Conservation (phyloP, 768 basidiomycete species). For the Lactarius akahatsu region DNA sequence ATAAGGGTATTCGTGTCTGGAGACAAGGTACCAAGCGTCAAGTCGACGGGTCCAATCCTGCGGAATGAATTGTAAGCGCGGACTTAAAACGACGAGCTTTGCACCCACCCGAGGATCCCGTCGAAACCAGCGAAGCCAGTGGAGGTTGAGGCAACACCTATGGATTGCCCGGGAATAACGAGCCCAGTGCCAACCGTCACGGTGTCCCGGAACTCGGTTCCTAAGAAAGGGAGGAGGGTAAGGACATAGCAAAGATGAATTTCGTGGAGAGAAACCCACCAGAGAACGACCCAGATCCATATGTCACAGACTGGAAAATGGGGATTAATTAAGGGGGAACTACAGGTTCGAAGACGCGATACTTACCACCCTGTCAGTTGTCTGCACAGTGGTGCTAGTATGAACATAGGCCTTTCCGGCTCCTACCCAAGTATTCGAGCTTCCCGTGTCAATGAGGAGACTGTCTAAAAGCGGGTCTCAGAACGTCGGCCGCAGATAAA, state of each 20-base stretch:
- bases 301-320: slow-evolving; percentile 11
- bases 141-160: slow-evolving; percentile 39
- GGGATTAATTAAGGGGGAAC: background rate
- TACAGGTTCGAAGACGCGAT: background rate
- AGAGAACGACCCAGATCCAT: slow-evolving; percentile 19
- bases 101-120: slow-evolving; percentile 39
- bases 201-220: background rate
- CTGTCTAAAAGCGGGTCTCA: background rate
- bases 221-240: background rate
- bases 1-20: slow-evolving; percentile 11
- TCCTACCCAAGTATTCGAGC: slow-evolving; percentile 13
- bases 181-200: slow-evolving; percentile 21
- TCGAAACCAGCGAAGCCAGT: slow-evolving; percentile 37
- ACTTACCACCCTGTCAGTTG: slow-evolving; percentile 6
- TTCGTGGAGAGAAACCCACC: slow-evolving; percentile 8
- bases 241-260: background rate
- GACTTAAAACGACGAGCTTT: background rate
- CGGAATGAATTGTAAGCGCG: background rate
- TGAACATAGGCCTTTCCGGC: background rate
- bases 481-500: no score
- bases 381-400: slow-evolving; percentile 1
- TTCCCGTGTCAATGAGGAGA: slow-evolving; percentile 13
- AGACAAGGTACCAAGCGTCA: slow-evolving; percentile 35
- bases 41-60: slow-evolving; percentile 37
- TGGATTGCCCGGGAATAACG: slow-evolving; percentile 35